A percentile compares a stretch with the other conserved stretches of the same genome.
Evolutionary conservation across 78 protist genomes (phyloP).

Genomic region (Isochrysis galbana): DNA sequence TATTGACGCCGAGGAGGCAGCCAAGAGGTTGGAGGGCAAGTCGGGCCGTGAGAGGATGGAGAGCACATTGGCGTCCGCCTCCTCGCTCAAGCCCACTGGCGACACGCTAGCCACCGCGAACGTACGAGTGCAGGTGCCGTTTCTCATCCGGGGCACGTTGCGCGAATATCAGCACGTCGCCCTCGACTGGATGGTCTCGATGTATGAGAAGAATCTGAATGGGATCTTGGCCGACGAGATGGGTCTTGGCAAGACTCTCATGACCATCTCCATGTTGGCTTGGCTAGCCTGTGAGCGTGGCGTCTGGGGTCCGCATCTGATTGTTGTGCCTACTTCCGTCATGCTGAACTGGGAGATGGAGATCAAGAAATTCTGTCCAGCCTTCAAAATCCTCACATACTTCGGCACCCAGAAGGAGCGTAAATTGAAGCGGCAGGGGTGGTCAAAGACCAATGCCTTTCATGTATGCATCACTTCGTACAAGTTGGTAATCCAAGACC

Average conservation of each 20-base stretch:
- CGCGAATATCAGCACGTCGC: slow-evolving; percentile 93
- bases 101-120: slow-evolving; percentile 67
- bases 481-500: slow-evolving; percentile 77
- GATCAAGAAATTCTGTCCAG: slow-evolving; percentile 88
- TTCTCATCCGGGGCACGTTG: slow-evolving; percentile 60
- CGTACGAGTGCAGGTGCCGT: slow-evolving; percentile 77
- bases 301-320: slow-evolving; percentile 92
- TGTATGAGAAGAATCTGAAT: slow-evolving; percentile 82
- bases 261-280: slow-evolving; percentile 90
- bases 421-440: slow-evolving; percentile 78
- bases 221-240: slow-evolving; percentile 97
- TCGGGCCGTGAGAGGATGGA: not conserved
- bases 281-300: slow-evolving; percentile 79
- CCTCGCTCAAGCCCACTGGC: slow-evolving; percentile 62
- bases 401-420: slow-evolving; percentile 83
- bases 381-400: slow-evolving; percentile 87
- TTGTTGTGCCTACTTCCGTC: slow-evolving; percentile 87
- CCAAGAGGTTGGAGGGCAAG: not conserved
- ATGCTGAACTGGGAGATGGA: slow-evolving; percentile 92
- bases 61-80: not conserved
- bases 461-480: slow-evolving; percentile 89
- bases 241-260: slow-evolving; percentile 92
- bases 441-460: slow-evolving; percentile 80
- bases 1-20: not conserved
- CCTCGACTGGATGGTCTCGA: slow-evolving; percentile 84